Conservation (phyloP, 345 rosid species). For the Rhizophora apiculata region DNA sequence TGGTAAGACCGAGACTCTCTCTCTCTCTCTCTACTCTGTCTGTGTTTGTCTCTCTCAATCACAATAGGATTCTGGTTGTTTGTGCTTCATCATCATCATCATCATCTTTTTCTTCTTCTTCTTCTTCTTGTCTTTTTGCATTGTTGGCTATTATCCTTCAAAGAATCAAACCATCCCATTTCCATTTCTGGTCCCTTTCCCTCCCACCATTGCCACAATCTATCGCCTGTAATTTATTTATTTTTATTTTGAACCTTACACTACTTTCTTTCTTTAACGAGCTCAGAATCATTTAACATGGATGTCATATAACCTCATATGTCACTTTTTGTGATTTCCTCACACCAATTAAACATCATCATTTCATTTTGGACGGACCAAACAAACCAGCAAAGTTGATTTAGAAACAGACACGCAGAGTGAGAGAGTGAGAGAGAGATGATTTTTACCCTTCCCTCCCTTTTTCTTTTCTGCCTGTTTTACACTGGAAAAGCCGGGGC, state of each 20-base stretch:
- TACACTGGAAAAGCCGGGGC: conserved; percentile 12
- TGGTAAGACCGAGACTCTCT: too few relatives aligned
- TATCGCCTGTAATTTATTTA: too few relatives aligned
- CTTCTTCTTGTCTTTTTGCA: too few relatives aligned
- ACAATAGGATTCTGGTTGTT: too few relatives aligned
- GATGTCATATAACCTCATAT: background rate
- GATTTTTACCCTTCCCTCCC: too few relatives aligned
- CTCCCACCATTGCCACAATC: background rate
- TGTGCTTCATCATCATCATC: too few relatives aligned
- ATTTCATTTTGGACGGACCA: conserved; percentile 23
- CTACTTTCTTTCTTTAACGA: background rate
- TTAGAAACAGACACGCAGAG: background rate
- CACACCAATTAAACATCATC: conserved; percentile 31
- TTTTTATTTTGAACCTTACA: conserved; percentile 3
- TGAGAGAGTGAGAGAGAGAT: conserved; percentile 12
- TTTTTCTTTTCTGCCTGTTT: background rate
- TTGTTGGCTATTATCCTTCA: too few relatives aligned
- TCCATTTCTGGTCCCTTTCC: background rate
- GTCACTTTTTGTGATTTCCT: conserved; percentile 19
- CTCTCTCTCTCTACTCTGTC: too few relatives aligned
- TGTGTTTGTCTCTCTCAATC: too few relatives aligned
- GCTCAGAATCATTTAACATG: background rate
- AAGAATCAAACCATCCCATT: too few relatives aligned
- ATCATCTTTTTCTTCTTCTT: too few relatives aligned
- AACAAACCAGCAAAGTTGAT: conserved; percentile 7